Percentiles rank a stretch among this genome's conserved stretches.
Conservation (phyloP, 1,139 yeast species). For the Nematodospora anomalae region DNA sequence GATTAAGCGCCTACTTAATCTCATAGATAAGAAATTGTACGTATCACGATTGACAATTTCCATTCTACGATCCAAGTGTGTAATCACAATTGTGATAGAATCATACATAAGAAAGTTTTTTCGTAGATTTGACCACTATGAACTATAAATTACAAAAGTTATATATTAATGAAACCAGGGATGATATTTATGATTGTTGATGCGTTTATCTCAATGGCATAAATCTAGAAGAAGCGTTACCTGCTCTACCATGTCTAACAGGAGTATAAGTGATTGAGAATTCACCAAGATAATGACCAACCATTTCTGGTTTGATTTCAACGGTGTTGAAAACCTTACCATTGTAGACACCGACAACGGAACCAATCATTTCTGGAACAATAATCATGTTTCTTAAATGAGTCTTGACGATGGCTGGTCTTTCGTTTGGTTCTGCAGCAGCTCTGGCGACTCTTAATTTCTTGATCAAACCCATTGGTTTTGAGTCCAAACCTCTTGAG, state of each 20-base stretch:
- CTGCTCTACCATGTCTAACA: constrained; percentile 99
- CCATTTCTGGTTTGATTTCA: constrained; percentile 99
- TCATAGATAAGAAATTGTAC: no score
- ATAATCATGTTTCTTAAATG: constrained; percentile 99
- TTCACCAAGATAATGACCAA: constrained; percentile 99
- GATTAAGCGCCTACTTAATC: no score
- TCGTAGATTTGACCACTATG: constrained; percentile 8
- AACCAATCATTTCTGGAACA: constrained; percentile 99
- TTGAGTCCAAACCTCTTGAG: constrained; percentile 94
- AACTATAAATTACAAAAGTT: constrained; percentile 11
- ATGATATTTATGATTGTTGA: not conserved
- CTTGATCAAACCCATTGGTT: constrained; percentile 96
- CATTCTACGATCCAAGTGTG: no score
- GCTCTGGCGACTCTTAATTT: constrained; percentile 98
- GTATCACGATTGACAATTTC: no score
- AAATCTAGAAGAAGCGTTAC: constrained; percentile 87
- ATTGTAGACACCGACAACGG: constrained; percentile 98
- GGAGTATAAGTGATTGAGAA: constrained; percentile 99
- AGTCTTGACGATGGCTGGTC: constrained; percentile 98
- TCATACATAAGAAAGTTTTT: constrained; percentile 2
- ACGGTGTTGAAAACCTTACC: constrained; percentile 99
- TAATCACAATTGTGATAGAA: no score
- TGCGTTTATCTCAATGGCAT: constrained; percentile 56
- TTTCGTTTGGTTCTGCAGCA: constrained; percentile 90
- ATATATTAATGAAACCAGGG: constrained; percentile 3